Evolutionary conservation across 2,329 filamentous ascomycete species (phyloP).

Genomic region (Xylariaceae sp.): DNA sequence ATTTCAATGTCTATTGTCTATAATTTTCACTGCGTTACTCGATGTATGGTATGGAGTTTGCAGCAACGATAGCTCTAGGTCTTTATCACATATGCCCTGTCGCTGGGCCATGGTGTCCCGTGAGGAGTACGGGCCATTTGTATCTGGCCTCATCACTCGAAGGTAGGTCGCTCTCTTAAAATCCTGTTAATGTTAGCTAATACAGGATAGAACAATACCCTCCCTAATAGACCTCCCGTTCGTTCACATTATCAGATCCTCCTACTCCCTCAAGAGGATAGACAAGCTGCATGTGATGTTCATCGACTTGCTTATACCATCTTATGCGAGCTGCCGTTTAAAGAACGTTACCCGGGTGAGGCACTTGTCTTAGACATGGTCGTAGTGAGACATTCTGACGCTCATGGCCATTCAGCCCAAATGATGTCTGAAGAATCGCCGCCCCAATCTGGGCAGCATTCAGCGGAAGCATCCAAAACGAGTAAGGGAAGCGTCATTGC

Average conservation of each 20-base stretch:
- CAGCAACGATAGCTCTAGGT: not conserved
- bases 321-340: not conserved
- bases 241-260: not conserved
- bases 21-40: not conserved
- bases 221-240: not conserved
- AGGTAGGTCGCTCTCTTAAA: too few relatives aligned
- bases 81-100: not conserved
- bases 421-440: not conserved
- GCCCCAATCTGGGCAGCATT: slow-evolving; percentile 1
- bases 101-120: not conserved
- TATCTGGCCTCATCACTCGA: not conserved
- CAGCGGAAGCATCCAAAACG: slow-evolving; percentile 20
- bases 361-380: not conserved
- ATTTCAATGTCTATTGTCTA: not conserved
- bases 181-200: too few relatives aligned
- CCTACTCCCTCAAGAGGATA: not conserved
- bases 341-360: not conserved
- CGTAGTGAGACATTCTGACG: not conserved
- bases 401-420: not conserved
- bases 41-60: not conserved
- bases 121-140: not conserved
- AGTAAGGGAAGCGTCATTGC: slow-evolving; percentile 21
- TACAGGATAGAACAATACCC: not conserved
- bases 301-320: not conserved
- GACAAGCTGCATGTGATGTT: too few relatives aligned